phyloP scores from a whole-genome alignment of 2,329 filamentous ascomycete genomes.

The Ophiostoma fasciatum region DNA sequence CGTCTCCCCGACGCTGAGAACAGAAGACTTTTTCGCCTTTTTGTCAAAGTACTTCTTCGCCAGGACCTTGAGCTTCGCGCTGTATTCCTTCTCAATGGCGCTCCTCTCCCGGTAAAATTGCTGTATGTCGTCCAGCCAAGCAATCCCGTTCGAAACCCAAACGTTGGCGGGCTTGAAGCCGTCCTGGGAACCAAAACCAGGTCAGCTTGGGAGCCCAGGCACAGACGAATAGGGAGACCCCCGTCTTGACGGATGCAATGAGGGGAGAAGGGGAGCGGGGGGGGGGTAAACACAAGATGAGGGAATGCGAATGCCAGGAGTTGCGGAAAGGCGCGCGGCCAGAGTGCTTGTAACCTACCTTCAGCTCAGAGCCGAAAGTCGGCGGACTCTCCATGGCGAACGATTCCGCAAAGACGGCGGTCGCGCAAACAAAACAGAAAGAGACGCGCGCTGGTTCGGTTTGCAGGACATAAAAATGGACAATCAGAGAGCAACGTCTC shows the following conservation, averaged over 20 bases:
- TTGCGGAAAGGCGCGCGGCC: too few relatives aligned
- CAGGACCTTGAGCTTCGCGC: constrained; percentile 68
- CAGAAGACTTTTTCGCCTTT: constrained; percentile 80
- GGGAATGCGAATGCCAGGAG: too few relatives aligned
- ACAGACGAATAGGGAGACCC: too few relatives aligned
- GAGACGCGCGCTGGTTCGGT: too few relatives aligned
- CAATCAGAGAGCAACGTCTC: too few relatives aligned
- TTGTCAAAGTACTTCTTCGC: constrained; percentile 94
- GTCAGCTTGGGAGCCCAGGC: too few relatives aligned
- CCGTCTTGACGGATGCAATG: too few relatives aligned
- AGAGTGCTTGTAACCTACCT: too few relatives aligned
- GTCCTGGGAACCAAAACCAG: constrained; percentile 49
- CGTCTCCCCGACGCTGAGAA: constrained; percentile 75
- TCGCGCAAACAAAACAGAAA: not conserved
- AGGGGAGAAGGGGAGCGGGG: too few relatives aligned
- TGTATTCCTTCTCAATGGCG: constrained; percentile 92
- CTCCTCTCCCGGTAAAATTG: constrained; percentile 93
- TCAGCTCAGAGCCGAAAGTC: constrained; percentile 86
- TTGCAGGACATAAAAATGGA: too few relatives aligned
- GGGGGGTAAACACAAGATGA: too few relatives aligned
- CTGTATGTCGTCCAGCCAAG: constrained; percentile 93
- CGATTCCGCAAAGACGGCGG: not conserved
- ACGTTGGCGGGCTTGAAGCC: constrained; percentile 88
- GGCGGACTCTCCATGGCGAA: constrained; percentile 66
- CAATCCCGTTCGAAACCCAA: constrained; percentile 81